Conservation (phyloP, 2,329 filamentous ascomycete genomes). For the Botrytis byssoidea region DNA sequence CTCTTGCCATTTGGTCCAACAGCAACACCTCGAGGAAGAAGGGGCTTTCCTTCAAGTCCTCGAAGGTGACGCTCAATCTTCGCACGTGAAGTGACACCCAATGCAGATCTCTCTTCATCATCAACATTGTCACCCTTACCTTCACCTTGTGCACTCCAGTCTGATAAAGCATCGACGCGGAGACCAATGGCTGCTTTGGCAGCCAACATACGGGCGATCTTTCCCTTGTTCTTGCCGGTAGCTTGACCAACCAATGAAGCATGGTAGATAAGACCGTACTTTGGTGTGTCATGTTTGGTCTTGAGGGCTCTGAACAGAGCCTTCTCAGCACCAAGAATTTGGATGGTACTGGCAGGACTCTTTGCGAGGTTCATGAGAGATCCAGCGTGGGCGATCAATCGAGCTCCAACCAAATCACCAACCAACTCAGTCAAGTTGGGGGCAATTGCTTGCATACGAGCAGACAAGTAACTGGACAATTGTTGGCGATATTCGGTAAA, state of each 20-base stretch:
- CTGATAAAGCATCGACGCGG: constrained; percentile 84
- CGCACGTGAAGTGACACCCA: constrained; percentile 70
- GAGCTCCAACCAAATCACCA: constrained; percentile 88
- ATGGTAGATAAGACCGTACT: constrained; percentile 94
- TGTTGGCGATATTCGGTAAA: constrained; percentile 89
- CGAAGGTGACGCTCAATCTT: constrained; percentile 76
- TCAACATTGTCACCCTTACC: constrained; percentile 64
- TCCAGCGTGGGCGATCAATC: constrained; percentile 91
- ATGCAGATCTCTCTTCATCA: constrained; percentile 82
- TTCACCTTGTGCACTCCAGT: constrained; percentile 68
- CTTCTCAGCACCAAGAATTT: constrained; percentile 98
- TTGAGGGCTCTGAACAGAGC: constrained; percentile 96
- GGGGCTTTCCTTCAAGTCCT: constrained; percentile 84
- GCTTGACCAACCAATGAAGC: constrained; percentile 94
- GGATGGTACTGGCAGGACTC: constrained; percentile 90
- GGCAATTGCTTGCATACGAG: constrained; percentile 94
- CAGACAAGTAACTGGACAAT: constrained; percentile 83
- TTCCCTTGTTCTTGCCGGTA: constrained; percentile 97
- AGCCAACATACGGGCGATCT: constrained; percentile 94
- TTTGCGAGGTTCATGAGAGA: constrained; percentile 95
- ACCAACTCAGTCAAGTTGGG: constrained; percentile 93
- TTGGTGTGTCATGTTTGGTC: constrained; percentile 98
- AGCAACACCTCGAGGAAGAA: constrained; percentile 71
- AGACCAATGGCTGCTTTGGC: constrained; percentile 91
- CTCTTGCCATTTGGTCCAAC: constrained; percentile 72